Evolutionary conservation across 331 rosid species (phyloP), one percentile per base, ranked within the genome.

Genomic region (Spiraea crenata): DNA sequence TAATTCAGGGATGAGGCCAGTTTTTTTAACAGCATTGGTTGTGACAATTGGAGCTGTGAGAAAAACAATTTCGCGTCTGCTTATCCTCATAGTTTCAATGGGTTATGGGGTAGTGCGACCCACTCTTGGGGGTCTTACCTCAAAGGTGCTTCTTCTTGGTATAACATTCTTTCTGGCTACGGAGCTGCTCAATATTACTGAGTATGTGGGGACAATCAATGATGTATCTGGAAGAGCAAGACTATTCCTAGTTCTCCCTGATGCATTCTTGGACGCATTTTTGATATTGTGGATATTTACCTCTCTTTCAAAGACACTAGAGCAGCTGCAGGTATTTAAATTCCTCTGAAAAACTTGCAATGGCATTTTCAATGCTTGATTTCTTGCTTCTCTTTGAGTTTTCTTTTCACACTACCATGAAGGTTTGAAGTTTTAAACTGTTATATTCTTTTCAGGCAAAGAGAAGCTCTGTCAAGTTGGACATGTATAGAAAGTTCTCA

Each of bases 81-180:
- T 93, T 69, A 85, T 93, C 51, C 96, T 91, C 55, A 84, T 84
- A 42, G 92, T 93, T 77, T 86, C 97, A 19, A 93, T 93, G 99
- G 99, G 99, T 65, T 93, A 93, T 82, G 97, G 99, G 40, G 99
- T 93, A 65, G 97, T 93, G 78, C 85, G 99, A 65, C 97, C 99
- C 40, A 93, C 99, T 58, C 92, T 93, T 50, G 99, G 99, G 63
- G 97, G 99, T 74, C 96, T 93, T 72, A 91, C 97, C 65, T 89
- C 97, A 73, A 91, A 93, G 84, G 99, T 93, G 78, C 82, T 93
- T 77, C 82, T 91, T 62, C 92, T 93, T 41, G 99, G 99, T 63
- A 54, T 82, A 63, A 89, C 96, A 56, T 91, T 89, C 85, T 86
- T 93, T 63, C 80, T 91, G 70, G 95, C 97, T 31, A 89, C 95